These are phyloP conservation scores for Hymenotorrendiella dingleyae DNA, from an alignment of 2,329 filamentous ascomycete genomes.

Conservation along the genomic window DNA sequence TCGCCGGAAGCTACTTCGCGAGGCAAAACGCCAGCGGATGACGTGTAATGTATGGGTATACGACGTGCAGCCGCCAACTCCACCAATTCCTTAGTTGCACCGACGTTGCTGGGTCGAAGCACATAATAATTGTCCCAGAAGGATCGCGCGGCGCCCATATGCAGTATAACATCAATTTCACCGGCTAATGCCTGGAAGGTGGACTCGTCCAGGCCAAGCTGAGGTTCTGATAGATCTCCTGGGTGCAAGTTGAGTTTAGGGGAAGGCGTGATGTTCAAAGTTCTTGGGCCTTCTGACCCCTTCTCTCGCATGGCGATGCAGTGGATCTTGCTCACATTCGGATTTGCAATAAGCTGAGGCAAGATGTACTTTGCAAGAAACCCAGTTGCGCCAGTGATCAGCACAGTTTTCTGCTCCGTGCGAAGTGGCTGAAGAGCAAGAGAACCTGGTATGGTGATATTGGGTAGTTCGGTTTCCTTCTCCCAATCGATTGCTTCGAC, in stretches of 20 bases:
- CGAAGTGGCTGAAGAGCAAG: constrained; percentile 1
- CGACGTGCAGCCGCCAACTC: constrained; percentile 26
- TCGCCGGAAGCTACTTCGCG: neutral
- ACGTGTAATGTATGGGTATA: constrained; percentile 36
- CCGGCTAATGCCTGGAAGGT: constrained; percentile 28
- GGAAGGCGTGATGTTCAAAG: too few species aligned
- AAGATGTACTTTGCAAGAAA: constrained; percentile 37
- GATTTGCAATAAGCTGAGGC: constrained; percentile 29
- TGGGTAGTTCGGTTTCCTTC: constrained; percentile 10
- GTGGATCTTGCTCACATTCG: constrained; percentile 34
- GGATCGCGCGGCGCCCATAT: constrained; percentile 40
- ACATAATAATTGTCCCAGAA: constrained; percentile 34
- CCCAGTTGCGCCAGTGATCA: constrained; percentile 36
- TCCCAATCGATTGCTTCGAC: constrained; percentile 14
- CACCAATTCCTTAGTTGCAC: constrained; percentile 32
- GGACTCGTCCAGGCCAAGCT: constrained; percentile 34
- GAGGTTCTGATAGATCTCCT: constrained; percentile 33
- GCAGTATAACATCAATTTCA: constrained; percentile 44
- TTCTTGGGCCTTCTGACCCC: too few species aligned
- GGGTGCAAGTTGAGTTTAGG: constrained; percentile 27
- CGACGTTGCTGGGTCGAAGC: constrained; percentile 33
- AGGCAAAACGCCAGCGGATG: constrained; percentile 17
- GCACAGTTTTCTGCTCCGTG: constrained; percentile 3
- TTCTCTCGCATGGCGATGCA: constrained; percentile 37
- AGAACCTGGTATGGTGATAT: constrained; percentile 1